Evolutionary conservation across 768 basidiomycete genomes (phyloP), one percentile per base, ranked within the genome.

Genomic region (Trametes coccinea): DNA sequence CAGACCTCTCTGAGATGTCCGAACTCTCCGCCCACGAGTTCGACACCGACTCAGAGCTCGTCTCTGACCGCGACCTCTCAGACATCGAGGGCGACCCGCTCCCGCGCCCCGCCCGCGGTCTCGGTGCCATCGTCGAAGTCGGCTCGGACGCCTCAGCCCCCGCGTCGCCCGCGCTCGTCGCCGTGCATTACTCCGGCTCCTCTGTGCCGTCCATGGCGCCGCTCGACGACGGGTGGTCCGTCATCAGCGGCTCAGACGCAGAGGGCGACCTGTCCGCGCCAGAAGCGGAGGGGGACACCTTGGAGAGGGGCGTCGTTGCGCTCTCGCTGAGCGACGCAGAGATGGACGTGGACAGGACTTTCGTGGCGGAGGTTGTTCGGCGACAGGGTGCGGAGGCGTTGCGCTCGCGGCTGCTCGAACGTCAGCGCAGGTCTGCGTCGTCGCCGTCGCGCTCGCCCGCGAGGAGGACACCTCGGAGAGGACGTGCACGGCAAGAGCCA

Each of bases 381-480:
- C 66, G 66, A 47, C 51, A 66, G 59, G 54, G 53, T 22, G 57
- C 62, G 17, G 62, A 70, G 27, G 70, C 74, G 40, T 65, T 76
- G 43, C 70, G 71, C 29, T 70, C 75, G 58, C 66, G 73, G 61
- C 55, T 73, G 33, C 61, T 75, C 61, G 68, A 73, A 13, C 69
- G 71, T 40, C 66, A 71, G 66, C 59, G 72, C 60, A 58, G 72
- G 62, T 79, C 82, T 1, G 66, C 81, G 3, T 84, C 84, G 4
- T 84, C 84, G 0, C 85, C 82, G 11, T 83, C 83, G 3, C 76
- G 82, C 30, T 86, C 85, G 0, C 85, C 85, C 31, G 78, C 73
- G 6, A 72, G 84, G 51, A 66, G 74, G 54, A 65, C 73, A 17
- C 67, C 73, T 2, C 69, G 69, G 50, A 43, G 65, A 65, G 17